phyloP scores from a whole-genome alignment of 768 basidiomycete species.

The Guyanaporus albipodus region DNA sequence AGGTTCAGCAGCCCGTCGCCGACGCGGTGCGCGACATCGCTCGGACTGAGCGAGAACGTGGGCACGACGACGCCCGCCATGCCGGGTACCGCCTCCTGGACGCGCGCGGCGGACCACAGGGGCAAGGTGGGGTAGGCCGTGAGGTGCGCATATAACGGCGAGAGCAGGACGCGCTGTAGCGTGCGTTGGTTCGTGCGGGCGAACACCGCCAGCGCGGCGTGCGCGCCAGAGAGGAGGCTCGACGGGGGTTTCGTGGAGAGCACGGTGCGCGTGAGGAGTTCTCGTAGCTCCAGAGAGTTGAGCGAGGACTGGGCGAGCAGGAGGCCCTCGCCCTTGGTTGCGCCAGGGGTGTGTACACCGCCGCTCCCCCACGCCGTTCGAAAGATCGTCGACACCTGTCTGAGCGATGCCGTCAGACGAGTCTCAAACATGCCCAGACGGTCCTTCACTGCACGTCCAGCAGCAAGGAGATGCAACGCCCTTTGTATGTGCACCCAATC shows the following conservation, averaged over 20 bases:
- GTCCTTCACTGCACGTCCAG: constrained; percentile 68
- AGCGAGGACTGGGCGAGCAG: constrained; percentile 81
- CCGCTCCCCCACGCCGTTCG: constrained; percentile 49
- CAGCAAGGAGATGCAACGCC: constrained; percentile 78
- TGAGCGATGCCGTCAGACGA: constrained; percentile 57
- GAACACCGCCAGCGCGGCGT: constrained; percentile 55
- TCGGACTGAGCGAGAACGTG: constrained; percentile 90
- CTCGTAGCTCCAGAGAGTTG: constrained; percentile 69
- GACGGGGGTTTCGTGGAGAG: constrained; percentile 17
- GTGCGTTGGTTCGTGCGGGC: constrained; percentile 72
- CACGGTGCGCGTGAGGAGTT: constrained; percentile 32
- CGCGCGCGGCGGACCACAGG: constrained; percentile 55
- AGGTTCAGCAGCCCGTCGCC: constrained; percentile 94
- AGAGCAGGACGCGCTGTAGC: constrained; percentile 79
- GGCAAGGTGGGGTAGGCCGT: constrained; percentile 63
- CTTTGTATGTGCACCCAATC: constrained; percentile 89
- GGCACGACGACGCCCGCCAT: constrained; percentile 59
- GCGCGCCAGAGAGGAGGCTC: constrained; percentile 49
- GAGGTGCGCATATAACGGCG: constrained; percentile 75
- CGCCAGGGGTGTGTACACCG: constrained; percentile 52
- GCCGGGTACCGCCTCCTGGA: constrained; percentile 18
- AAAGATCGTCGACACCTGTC: constrained; percentile 58
- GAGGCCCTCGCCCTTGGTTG: constrained; percentile 64
- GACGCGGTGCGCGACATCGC: constrained; percentile 80
- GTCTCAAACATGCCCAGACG: constrained; percentile 66